Percentiles rank a stretch among this genome's conserved stretches.
phyloP scores from a whole-genome alignment of 768 basidiomycete genomes.

The Cytidiella melzeri region DNA sequence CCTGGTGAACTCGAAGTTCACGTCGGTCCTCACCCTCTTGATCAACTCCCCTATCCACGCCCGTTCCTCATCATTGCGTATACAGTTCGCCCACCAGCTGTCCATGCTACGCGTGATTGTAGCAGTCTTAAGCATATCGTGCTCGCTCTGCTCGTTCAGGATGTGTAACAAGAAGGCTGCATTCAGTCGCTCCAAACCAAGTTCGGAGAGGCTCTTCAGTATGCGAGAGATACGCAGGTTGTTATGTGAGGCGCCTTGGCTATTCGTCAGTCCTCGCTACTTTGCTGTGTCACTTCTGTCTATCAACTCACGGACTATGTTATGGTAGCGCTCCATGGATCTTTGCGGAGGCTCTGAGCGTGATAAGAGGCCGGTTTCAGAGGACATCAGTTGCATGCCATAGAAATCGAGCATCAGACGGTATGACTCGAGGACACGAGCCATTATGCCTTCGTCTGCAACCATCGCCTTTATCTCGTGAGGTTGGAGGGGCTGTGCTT shows the following conservation, averaged over 20 bases:
- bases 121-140: constrained; percentile 41
- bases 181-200: constrained; percentile 59
- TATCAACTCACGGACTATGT: constrained; percentile 55
- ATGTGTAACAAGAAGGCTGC: constrained; percentile 65
- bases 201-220: constrained; percentile 66
- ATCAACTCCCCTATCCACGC: constrained; percentile 48
- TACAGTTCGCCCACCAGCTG: constrained; percentile 72
- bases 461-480: constrained; percentile 61
- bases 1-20: constrained; percentile 45
- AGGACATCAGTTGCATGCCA: constrained; percentile 59
- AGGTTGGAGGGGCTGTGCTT: constrained; percentile 57
- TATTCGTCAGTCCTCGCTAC: not conserved
- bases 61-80: constrained; percentile 56
- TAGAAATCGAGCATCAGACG: constrained; percentile 76
- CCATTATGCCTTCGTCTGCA: constrained; percentile 38
- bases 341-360: constrained; percentile 42
- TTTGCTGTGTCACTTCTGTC: not conserved
- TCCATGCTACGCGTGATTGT: constrained; percentile 61
- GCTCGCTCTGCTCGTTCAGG: constrained; percentile 62
- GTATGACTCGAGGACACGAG: constrained; percentile 55
- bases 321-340: constrained; percentile 50
- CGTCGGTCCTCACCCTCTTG: constrained; percentile 38
- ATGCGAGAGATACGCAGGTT: constrained; percentile 74
- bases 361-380: constrained; percentile 52
- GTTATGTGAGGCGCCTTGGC: constrained; percentile 61